phyloP scores from a whole-genome alignment of 345 rosid species.

The Heritiera littoralis region DNA sequence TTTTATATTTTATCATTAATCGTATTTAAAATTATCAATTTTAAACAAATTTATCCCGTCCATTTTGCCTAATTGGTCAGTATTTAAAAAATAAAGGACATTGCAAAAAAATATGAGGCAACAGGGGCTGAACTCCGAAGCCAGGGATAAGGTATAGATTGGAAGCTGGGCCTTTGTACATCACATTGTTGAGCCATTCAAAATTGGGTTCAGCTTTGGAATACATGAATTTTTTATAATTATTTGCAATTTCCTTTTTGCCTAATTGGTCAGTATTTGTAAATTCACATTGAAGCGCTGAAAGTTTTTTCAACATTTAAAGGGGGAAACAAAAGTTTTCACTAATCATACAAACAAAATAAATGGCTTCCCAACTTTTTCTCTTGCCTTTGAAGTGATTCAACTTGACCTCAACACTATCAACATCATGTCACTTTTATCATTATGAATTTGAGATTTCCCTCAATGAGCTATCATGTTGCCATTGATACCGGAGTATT shows the following conservation, averaged over 20 bases:
- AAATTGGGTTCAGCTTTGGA: background rate
- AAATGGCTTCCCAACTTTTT: background rate
- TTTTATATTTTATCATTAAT: too few species aligned
- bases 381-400: conserved; percentile 14
- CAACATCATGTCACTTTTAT: background rate
- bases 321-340: background rate
- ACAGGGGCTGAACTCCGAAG: background rate
- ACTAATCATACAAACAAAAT: background rate
- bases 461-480: background rate
- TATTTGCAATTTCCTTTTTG: background rate
- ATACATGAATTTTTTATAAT: too few species aligned
- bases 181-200: background rate
- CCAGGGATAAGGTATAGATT: background rate
- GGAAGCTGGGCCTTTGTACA: background rate
- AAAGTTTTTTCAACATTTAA: background rate
- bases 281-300: background rate
- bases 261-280: background rate
- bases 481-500: background rate
- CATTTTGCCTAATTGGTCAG: too few species aligned
- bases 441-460: background rate
- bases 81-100: too few species aligned
- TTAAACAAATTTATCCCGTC: too few species aligned
- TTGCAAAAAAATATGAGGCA: too few species aligned
- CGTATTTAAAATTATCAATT: too few species aligned
- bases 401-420: background rate